Percentiles rank a stretch among this genome's conserved stretches.
Evolutionary conservation across 495 filamentous ascomycete genomes (phyloP).

Genomic region (Lepraria neglecta): DNA sequence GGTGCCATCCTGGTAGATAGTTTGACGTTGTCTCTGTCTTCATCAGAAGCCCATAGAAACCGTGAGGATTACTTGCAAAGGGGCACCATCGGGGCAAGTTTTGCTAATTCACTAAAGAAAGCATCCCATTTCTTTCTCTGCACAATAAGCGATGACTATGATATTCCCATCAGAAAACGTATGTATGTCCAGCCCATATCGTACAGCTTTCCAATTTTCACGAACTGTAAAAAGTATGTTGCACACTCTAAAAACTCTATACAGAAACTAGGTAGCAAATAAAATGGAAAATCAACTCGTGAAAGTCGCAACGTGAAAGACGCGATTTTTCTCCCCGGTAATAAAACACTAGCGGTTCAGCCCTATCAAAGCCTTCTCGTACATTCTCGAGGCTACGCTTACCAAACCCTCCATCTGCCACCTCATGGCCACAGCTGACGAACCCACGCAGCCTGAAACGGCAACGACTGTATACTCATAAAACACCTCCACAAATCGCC

Average conservation of each 20-base stretch:
- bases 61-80: too few relatives aligned
- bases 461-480: constrained; percentile 7
- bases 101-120: too few relatives aligned
- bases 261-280: too few relatives aligned
- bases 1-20: constrained; percentile 20
- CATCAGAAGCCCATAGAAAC: neutral
- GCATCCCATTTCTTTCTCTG: too few relatives aligned
- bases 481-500: neutral
- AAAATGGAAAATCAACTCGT: too few relatives aligned
- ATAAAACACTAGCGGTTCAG: constrained; percentile 1
- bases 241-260: too few relatives aligned
- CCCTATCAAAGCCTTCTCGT: constrained; percentile 14
- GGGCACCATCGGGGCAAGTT: too few relatives aligned
- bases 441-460: constrained; percentile 19
- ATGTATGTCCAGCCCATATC: too few relatives aligned
- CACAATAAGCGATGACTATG: too few relatives aligned
- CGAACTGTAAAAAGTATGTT: too few relatives aligned
- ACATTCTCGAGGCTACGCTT: constrained; percentile 16
- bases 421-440: constrained; percentile 22
- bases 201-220: too few relatives aligned
- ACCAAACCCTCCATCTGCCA: neutral
- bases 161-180: too few relatives aligned
- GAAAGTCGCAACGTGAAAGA: neutral
- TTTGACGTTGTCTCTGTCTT: neutral
- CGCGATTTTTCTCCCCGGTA: neutral